Percentiles rank a stretch among this genome's conserved stretches.
Conservation (phyloP, 1,139 yeast species). For the Taphrina pruni region DNA sequence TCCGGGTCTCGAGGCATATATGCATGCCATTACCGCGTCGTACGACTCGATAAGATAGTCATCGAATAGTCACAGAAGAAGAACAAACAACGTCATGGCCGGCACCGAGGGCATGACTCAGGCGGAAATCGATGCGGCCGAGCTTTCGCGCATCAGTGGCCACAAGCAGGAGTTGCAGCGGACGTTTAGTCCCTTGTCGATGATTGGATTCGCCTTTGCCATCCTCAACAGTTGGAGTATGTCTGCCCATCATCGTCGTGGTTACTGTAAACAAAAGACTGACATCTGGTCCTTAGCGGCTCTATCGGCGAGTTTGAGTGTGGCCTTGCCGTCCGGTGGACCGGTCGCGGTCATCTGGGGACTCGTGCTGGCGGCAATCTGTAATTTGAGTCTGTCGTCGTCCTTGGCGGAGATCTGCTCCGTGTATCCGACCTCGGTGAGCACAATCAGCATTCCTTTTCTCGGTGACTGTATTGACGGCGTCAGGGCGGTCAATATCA, state of each 20-base stretch:
- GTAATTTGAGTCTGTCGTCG: constrained; percentile 47
- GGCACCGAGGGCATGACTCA: constrained; percentile 15
- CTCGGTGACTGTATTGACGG: background rate
- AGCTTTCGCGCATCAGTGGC: constrained; percentile 28
- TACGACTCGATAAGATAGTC: too few species aligned
- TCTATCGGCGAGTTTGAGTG: constrained; percentile 24
- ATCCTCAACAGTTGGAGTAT: constrained; percentile 52
- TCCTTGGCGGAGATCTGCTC: constrained; percentile 66
- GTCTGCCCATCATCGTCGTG: background rate
- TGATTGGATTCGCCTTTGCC: constrained; percentile 54
- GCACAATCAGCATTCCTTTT: background rate
- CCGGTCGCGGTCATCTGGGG: constrained; percentile 42
- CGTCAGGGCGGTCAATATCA: constrained; percentile 48
- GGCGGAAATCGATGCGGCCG: constrained; percentile 26
- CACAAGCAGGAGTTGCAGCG: constrained; percentile 50
- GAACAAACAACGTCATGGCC: background rate
- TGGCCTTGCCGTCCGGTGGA: constrained; percentile 48
- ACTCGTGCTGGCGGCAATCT: constrained; percentile 39
- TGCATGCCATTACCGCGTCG: too few species aligned
- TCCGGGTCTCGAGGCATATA: too few species aligned
- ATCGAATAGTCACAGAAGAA: too few species aligned
- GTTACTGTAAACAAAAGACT: too few species aligned
- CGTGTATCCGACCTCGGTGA: constrained; percentile 65
- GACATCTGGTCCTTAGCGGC: constrained; percentile 1
- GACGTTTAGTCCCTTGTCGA: constrained; percentile 51